Evolutionary conservation across 2,329 filamentous ascomycete species (phyloP).

Genomic region (Diplodia intermedia): DNA sequence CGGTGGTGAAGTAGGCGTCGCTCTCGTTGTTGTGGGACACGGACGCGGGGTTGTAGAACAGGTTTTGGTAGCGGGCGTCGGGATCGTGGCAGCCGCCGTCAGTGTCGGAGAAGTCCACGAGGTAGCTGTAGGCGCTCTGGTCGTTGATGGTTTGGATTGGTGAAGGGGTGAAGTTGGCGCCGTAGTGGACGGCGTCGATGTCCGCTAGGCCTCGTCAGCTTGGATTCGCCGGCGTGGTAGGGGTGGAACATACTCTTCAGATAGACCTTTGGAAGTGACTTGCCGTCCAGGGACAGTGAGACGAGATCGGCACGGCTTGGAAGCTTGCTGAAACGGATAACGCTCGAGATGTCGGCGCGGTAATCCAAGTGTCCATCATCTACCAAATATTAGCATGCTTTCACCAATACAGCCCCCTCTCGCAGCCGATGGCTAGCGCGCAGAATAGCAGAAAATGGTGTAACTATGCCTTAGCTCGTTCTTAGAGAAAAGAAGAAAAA

Average conservation of each 20-base stretch:
- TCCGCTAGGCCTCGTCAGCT: conserved; percentile 36
- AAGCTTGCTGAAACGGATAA: conserved; percentile 27
- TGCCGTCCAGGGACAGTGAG: conserved; percentile 47
- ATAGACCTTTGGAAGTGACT: conserved; percentile 47
- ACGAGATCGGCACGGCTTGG: conserved; percentile 38
- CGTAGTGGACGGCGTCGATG: conserved; percentile 39
- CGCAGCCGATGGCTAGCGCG: too few relatives aligned
- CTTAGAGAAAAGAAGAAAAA: too few relatives aligned
- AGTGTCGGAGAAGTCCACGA: conserved; percentile 48
- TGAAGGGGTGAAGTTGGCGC: conserved; percentile 44
- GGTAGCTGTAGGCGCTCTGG: conserved; percentile 42
- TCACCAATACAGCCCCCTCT: too few relatives aligned
- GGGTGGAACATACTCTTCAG: conserved; percentile 32
- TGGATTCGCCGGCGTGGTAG: too few relatives aligned
- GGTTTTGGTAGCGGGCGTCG: conserved; percentile 45
- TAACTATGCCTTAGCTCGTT: too few relatives aligned
- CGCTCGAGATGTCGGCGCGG: neutral
- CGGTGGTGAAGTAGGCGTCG: conserved; percentile 32
- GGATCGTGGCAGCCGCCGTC: conserved; percentile 39
- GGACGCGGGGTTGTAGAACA: conserved; percentile 47
- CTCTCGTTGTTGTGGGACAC: conserved; percentile 40
- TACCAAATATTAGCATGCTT: neutral
- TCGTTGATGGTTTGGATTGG: conserved; percentile 50
- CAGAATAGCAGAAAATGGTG: too few relatives aligned
- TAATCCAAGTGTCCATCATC: conserved; percentile 11